Conservation (phyloP, 2,329 filamentous ascomycete genomes). For the Hypomyces rosellus region DNA sequence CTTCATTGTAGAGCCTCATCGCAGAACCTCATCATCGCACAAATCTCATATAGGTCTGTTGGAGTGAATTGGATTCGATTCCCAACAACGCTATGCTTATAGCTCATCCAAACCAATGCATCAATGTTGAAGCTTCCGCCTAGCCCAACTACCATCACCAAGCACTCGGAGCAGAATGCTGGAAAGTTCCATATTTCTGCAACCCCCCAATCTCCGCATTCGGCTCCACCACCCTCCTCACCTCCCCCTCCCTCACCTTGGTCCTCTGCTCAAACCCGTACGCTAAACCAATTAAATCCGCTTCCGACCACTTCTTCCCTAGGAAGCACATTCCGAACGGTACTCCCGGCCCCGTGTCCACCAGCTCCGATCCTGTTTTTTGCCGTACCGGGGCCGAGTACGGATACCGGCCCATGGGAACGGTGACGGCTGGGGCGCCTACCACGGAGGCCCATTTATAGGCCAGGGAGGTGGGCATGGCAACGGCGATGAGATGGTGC, state of each 20-base stretch:
- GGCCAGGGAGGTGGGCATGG: constrained; percentile 46
- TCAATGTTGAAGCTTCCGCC: too few species aligned
- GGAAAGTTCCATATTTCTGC: background rate
- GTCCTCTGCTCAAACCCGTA: constrained; percentile 60
- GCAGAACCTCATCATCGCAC: too few species aligned
- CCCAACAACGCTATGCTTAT: too few species aligned
- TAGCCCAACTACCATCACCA: background rate
- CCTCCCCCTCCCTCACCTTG: constrained; percentile 4
- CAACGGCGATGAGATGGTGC: constrained; percentile 51
- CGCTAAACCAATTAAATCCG: constrained; percentile 51
- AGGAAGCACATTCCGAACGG: constrained; percentile 55
- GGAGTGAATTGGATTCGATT: too few species aligned
- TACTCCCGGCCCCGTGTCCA: constrained; percentile 11
- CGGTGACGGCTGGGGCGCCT: constrained; percentile 44
- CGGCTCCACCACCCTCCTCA: constrained; percentile 6
- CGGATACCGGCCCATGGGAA: constrained; percentile 40
- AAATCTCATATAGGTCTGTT: too few species aligned
- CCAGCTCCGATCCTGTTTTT: background rate
- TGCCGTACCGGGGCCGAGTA: background rate
- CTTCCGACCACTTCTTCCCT: constrained; percentile 52
- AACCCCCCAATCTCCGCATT: constrained; percentile 2
- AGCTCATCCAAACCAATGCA: too few species aligned
- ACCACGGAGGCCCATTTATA: constrained; percentile 16
- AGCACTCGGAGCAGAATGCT: background rate
- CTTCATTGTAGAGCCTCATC: too few species aligned